These are phyloP conservation scores for Truncatella angustata DNA, from an alignment of 2,329 filamentous ascomycete species.

Conservation along the genomic window DNA sequence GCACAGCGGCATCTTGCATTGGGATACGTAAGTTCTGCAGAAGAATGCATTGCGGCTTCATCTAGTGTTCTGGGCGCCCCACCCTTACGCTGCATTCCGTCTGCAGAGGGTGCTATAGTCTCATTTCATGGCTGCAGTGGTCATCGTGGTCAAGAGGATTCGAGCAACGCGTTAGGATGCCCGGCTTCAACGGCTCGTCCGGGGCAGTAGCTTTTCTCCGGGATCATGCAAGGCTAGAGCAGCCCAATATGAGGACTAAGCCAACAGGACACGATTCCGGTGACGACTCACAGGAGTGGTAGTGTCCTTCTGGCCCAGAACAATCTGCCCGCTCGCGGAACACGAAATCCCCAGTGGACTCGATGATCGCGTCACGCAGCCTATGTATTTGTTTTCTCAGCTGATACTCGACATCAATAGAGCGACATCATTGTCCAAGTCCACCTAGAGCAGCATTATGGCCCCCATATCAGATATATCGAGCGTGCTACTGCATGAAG, in stretches of 20 bases:
- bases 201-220: neutral
- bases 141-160: neutral
- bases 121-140: neutral
- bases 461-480: slow-evolving; percentile 20
- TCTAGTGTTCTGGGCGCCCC: slow-evolving; percentile 15
- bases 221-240: slow-evolving; percentile 4
- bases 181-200: slow-evolving; percentile 6
- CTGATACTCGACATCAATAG: neutral
- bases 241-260: neutral
- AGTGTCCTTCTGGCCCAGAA: neutral
- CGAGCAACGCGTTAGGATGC: neutral
- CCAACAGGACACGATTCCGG: neutral
- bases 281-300: neutral
- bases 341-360: slow-evolving; percentile 12
- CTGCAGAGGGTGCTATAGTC: neutral
- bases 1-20: slow-evolving; percentile 31
- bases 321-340: slow-evolving; percentile 8
- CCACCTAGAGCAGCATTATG: neutral
- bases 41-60: slow-evolving; percentile 21
- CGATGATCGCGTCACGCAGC: slow-evolving; percentile 9
- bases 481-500: slow-evolving; percentile 27
- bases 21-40: slow-evolving; percentile 28
- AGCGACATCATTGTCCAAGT: neutral
- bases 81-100: neutral
- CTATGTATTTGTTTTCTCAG: neutral